These are phyloP conservation scores for Suhomyces faveliae DNA, from an alignment of 805 yeast genomes.

Conservation along the genomic window DNA sequence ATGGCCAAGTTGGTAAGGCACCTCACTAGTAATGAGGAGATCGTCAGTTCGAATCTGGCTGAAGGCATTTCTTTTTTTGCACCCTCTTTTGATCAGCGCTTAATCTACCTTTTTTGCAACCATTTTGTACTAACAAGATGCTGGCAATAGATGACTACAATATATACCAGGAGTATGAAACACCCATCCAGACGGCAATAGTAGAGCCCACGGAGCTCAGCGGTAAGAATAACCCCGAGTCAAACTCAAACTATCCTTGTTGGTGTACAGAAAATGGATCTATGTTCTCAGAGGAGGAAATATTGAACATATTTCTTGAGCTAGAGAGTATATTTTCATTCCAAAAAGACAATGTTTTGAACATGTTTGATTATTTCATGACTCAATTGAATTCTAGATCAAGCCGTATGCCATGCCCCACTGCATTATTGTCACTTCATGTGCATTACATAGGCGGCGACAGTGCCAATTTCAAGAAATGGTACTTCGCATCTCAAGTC, in stretches of 20 bases:
- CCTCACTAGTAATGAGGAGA: conserved; percentile 17
- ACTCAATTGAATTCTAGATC: conserved; percentile 82
- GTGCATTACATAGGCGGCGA: conserved; percentile 93
- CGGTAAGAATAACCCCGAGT: not conserved
- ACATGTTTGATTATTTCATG: conserved; percentile 82
- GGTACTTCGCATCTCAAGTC: conserved; percentile 87
- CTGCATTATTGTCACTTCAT: conserved; percentile 75
- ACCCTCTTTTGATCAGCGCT: not conserved
- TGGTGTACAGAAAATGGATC: conserved; percentile 17
- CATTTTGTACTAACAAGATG: not conserved
- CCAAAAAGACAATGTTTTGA: conserved; percentile 72
- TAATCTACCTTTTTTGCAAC: not conserved
- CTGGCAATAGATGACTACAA: conserved; percentile 4
- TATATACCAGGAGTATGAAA: conserved; percentile 5
- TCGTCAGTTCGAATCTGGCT: conserved; percentile 17
- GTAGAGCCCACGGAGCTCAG: not conserved
- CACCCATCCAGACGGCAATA: conserved; percentile 4
- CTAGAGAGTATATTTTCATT: conserved; percentile 74
- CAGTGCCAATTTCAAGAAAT: conserved; percentile 79
- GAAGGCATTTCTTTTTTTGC: conserved; percentile 12
- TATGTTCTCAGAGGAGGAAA: conserved; percentile 40
- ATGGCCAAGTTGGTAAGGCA: conserved; percentile 17
- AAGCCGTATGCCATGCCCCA: conserved; percentile 68
- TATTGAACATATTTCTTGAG: conserved; percentile 57
- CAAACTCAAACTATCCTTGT: conserved; percentile 7